Percentiles rank a stretch among this genome's conserved stretches.
Conservation (phyloP, 1,284 basidiomycete genomes). For the Chondrostereum purpureum region DNA sequence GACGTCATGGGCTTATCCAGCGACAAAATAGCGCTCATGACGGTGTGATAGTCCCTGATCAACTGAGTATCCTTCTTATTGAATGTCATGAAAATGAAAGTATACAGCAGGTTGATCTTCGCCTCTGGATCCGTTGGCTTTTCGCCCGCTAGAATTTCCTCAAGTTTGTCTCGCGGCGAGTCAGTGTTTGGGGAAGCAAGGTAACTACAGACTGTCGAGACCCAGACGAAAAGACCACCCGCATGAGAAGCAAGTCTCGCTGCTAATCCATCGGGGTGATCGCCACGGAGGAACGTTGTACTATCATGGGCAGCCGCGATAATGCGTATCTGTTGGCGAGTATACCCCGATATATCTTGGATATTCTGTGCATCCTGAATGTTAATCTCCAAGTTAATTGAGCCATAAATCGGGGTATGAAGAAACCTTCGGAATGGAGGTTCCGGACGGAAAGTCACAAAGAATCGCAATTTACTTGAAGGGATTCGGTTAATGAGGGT, state of each 20-base stretch:
- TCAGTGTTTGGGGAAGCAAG: constrained; percentile 5
- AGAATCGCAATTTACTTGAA: constrained; percentile 3
- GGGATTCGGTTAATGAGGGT: not conserved
- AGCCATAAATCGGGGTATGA: not conserved
- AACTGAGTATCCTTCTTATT: constrained; percentile 18
- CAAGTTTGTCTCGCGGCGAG: constrained; percentile 14
- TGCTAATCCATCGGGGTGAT: constrained; percentile 2
- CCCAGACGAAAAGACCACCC: constrained; percentile 20
- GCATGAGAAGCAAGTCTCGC: constrained; percentile 10
- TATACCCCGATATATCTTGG: constrained; percentile 12
- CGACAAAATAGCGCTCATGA: constrained; percentile 19
- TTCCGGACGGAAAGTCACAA: not conserved
- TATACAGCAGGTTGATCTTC: constrained; percentile 19
- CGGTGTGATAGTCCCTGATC: constrained; percentile 13
- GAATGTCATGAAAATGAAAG: constrained; percentile 15
- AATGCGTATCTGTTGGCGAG: constrained; percentile 10
- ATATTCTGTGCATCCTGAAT: not conserved
- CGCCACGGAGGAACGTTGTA: constrained; percentile 11
- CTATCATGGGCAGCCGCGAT: constrained; percentile 7
- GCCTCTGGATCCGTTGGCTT: not conserved
- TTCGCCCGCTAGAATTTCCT: constrained; percentile 2
- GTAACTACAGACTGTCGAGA: constrained; percentile 15
- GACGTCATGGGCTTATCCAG: constrained; percentile 14
- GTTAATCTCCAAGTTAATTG: not conserved
- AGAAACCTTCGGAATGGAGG: not conserved